These are phyloP conservation scores for Porogramme epimiltina DNA, from an alignment of 1,284 basidiomycete genomes.

Conservation along the genomic window DNA sequence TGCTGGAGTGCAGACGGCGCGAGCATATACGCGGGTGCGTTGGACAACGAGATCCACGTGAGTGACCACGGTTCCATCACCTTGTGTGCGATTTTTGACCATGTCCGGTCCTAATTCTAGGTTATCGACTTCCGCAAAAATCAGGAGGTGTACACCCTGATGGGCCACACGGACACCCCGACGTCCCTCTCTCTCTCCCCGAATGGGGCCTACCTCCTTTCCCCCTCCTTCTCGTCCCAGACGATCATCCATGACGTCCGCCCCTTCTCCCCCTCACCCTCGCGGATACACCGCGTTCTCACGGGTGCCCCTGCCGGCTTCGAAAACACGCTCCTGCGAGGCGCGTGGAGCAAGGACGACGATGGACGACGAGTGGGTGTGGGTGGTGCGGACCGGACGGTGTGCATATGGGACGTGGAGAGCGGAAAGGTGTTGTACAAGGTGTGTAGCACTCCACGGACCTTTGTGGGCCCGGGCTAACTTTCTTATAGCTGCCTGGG, in stretches of 20 bases:
- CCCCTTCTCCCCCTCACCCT: slow-evolving; percentile 84
- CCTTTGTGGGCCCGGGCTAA: background rate
- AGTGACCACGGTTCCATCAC: slow-evolving; percentile 33
- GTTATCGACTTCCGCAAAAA: slow-evolving; percentile 86
- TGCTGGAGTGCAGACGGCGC: slow-evolving; percentile 90
- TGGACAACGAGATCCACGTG: slow-evolving; percentile 95
- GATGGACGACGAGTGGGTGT: slow-evolving; percentile 73
- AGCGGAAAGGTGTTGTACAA: slow-evolving; percentile 86
- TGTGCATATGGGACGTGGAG: slow-evolving; percentile 94
- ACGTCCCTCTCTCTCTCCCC: slow-evolving; percentile 89
- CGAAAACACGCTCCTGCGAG: slow-evolving; percentile 80
- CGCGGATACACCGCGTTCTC: slow-evolving; percentile 79
- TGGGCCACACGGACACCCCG: slow-evolving; percentile 87
- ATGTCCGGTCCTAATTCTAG: slow-evolving; percentile 40
- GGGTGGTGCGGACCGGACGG: slow-evolving; percentile 81
- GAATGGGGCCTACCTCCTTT: slow-evolving; percentile 81
- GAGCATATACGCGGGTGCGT: slow-evolving; percentile 83
- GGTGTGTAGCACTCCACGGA: slow-evolving; percentile 40
- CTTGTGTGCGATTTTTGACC: background rate
- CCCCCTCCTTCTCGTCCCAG: slow-evolving; percentile 86
- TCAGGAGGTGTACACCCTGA: slow-evolving; percentile 73
- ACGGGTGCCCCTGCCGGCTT: slow-evolving; percentile 89
- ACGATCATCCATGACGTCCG: slow-evolving; percentile 88
- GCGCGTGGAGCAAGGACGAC: slow-evolving; percentile 82
- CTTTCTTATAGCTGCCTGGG: slow-evolving; percentile 70